Percentiles rank a stretch among this genome's conserved stretches.
Evolutionary conservation across 2,329 filamentous ascomycete species (phyloP).

Genomic region (Colletotrichum aenigma): DNA sequence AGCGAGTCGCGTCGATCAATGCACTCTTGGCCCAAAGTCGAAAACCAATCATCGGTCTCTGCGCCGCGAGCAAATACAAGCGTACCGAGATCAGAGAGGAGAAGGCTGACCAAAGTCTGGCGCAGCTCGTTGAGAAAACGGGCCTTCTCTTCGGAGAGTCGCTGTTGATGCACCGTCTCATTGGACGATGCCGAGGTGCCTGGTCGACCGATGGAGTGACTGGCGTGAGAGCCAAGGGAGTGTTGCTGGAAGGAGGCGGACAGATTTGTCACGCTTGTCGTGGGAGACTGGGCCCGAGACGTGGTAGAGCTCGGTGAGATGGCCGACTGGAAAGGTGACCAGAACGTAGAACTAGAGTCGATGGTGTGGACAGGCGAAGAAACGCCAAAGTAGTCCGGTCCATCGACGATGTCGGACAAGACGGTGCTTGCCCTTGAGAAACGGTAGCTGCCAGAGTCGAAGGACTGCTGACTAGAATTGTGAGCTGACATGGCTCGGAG

Average conservation of each 20-base stretch:
- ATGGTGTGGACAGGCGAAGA: constrained; percentile 72
- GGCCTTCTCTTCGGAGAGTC: constrained; percentile 71
- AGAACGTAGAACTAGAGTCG: constrained; percentile 81
- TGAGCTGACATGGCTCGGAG: constrained; percentile 62
- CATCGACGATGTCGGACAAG: constrained; percentile 70
- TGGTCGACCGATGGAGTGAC: constrained; percentile 58
- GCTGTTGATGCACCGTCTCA: constrained; percentile 68
- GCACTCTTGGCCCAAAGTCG: constrained; percentile 68
- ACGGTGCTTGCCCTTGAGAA: constrained; percentile 60
- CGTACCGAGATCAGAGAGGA: constrained; percentile 88
- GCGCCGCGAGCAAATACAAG: constrained; percentile 87
- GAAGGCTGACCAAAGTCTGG: constrained; percentile 79
- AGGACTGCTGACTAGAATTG: constrained; percentile 71
- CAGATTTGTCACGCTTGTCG: constrained; percentile 64
- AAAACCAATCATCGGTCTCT: constrained; percentile 91
- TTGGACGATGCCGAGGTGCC: constrained; percentile 71
- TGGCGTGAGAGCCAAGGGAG: constrained; percentile 48
- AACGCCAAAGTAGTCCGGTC: constrained; percentile 72
- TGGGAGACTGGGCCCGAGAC: constrained; percentile 65
- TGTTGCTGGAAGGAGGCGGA: constrained; percentile 53
- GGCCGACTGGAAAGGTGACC: constrained; percentile 82
- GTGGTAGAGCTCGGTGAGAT: constrained; percentile 66
- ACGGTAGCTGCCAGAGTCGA: constrained; percentile 71
- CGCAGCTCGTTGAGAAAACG: constrained; percentile 80
- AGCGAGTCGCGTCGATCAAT: constrained; percentile 65